Evolutionary conservation across 768 basidiomycete species (phyloP), one percentile per base, ranked within the genome.

Genomic region (Gelatoporia subvermispora): DNA sequence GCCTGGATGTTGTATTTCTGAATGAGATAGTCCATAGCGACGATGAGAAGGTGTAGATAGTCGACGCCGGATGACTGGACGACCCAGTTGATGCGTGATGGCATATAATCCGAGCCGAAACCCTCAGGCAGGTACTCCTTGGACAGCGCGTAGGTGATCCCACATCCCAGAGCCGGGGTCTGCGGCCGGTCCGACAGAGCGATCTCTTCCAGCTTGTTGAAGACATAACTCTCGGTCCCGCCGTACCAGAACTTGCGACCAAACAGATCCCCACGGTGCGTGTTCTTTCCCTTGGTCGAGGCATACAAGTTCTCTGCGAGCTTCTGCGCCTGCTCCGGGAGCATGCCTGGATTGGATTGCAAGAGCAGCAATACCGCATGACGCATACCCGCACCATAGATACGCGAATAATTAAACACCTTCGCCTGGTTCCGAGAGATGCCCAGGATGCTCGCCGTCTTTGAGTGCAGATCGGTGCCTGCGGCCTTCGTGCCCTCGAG

Each of bases 31-130:
- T 93, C 82, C 94, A 97, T 98, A 4, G 92, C 80, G 41, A 94
- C 91, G 60, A 99, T 92, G 50, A 98, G 79, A 35, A 99, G 82
- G 60, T 99, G 96, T 8, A 98, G 84, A 62, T 99, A 98, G 66
- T 98, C 96, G 37, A 98, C 95, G 3, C 95, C 96, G 0, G 93
- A 96, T 3, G 94, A 97, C 60, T 98, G 96, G 5, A 98, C 96
- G 42, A 94, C 96, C 96, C 96, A 98, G 62, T 99, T 99, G 71
- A 98, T 94, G 37, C 96, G 82, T 5, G 93, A 96, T 0, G 96
- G 87, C 77, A 98, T 85, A 65, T 90, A 98, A 54, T 94, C 90
- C 0, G 84, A 67, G 11, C 88, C 90, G 51, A 92, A 90, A 49
- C 77, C 79, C 28, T 80, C 79, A 0, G 88, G 87, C 2, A 99